These are phyloP conservation scores for Tetratostichococcus sp. DNA, from an alignment of 139 green algal species.

Conservation along the genomic window DNA sequence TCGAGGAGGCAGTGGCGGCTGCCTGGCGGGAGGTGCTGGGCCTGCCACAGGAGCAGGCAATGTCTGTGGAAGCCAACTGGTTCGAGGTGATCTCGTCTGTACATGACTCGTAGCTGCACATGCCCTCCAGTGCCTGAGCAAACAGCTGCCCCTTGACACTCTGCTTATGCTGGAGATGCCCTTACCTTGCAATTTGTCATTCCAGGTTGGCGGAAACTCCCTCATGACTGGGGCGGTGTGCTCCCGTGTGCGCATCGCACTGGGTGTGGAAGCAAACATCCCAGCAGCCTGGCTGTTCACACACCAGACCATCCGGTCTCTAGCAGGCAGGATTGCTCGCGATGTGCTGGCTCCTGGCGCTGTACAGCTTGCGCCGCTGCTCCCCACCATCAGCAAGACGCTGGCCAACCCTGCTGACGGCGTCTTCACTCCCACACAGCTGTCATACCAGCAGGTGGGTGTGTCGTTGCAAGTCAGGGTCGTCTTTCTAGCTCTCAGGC, in stretches of 20 bases:
- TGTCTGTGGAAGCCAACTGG: background rate
- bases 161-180: too few relatives aligned
- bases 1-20: background rate
- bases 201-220: conserved; percentile 17
- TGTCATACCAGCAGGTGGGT: background rate
- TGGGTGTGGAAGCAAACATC: background rate
- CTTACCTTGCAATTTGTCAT: too few relatives aligned
- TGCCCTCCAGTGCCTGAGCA: too few relatives aligned
- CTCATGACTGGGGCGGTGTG: conserved; percentile 16
- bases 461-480: too few relatives aligned
- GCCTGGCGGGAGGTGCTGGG: background rate
- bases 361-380: too few relatives aligned
- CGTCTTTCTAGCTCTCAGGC: too few relatives aligned
- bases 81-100: background rate
- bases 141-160: too few relatives aligned
- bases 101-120: too few relatives aligned
- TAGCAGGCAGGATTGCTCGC: background rate
- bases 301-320: conserved; percentile 11
- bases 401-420: background rate
- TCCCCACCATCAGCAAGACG: too few relatives aligned
- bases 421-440: too few relatives aligned
- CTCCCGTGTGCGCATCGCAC: background rate
- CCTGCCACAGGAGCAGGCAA: background rate
- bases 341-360: background rate
- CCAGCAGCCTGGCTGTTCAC: conserved; percentile 19